These are phyloP conservation scores for Polyplosphaeria fusca DNA, from an alignment of 495 filamentous ascomycete genomes.

Conservation along the genomic window DNA sequence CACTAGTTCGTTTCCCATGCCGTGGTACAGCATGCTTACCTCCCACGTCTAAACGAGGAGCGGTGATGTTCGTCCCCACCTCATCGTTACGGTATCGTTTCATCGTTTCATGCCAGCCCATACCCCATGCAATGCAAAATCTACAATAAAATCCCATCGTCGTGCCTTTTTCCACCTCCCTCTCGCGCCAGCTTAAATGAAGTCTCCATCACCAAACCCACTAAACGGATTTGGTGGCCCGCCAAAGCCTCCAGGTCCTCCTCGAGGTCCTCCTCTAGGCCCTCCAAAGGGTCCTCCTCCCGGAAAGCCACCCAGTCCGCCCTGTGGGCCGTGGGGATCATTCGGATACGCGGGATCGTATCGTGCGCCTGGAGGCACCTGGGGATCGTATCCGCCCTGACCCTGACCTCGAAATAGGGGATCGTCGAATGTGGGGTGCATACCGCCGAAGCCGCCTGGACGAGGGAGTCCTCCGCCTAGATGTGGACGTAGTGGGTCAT, in stretches of 20 bases:
- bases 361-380: constrained; percentile 59
- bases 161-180: no score
- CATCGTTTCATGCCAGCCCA: no score
- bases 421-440: constrained; percentile 96
- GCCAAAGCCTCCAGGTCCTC: constrained; percentile 64
- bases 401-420: constrained; percentile 70
- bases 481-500: constrained; percentile 71
- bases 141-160: no score
- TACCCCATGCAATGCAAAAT: no score
- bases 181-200: constrained; percentile 56
- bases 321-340: constrained; percentile 50
- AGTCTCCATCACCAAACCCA: constrained; percentile 64
- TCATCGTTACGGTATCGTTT: no score
- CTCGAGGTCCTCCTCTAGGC: constrained; percentile 41
- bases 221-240: constrained; percentile 53
- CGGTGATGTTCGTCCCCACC: no score
- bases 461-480: constrained; percentile 53
- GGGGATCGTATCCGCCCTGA: constrained; percentile 50
- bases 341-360: constrained; percentile 87
- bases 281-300: constrained; percentile 45
- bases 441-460: constrained; percentile 61
- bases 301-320: constrained; percentile 49
- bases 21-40: no score
- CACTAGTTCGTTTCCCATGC: no score
- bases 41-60: no score